These are phyloP conservation scores for Cryphonectria japonica DNA, from an alignment of 2,329 filamentous ascomycete genomes.

Conservation along the genomic window DNA sequence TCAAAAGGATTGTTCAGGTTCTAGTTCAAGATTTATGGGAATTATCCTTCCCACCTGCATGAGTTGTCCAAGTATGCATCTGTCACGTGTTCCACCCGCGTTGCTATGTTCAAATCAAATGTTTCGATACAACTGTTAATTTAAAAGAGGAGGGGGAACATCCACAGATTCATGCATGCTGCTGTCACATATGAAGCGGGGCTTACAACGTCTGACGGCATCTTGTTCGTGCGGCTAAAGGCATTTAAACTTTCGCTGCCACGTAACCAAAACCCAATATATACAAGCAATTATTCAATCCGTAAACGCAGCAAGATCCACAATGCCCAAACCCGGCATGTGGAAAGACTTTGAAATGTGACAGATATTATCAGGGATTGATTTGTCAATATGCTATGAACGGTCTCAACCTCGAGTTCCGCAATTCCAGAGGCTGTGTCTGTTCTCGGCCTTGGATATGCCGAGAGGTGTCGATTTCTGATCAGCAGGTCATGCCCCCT, in stretches of 20 bases:
- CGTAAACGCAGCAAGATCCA: not conserved
- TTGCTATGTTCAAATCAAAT: not conserved
- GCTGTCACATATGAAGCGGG: not conserved
- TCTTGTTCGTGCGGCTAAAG: not conserved
- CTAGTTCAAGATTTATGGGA: not conserved
- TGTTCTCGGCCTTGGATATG: not conserved
- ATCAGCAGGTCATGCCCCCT: not conserved
- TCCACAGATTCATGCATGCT: not conserved
- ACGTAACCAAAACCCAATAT: not conserved
- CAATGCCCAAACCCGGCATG: not conserved
- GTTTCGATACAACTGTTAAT: not conserved
- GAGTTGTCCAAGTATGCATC: not conserved
- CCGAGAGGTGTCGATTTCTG: not conserved
- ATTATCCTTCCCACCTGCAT: not conserved
- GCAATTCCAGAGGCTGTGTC: not conserved
- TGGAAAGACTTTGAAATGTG: not conserved
- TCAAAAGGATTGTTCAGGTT: too few relatives aligned
- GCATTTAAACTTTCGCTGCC: not conserved
- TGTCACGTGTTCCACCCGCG: not conserved
- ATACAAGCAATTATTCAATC: not conserved
- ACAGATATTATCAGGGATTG: not conserved
- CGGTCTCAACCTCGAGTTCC: not conserved
- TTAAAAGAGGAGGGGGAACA: not conserved
- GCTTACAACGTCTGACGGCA: not conserved
- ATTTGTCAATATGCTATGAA: not conserved